phyloP scores from a whole-genome alignment of 257 asterid species.

The Capsicum pubescens region DNA sequence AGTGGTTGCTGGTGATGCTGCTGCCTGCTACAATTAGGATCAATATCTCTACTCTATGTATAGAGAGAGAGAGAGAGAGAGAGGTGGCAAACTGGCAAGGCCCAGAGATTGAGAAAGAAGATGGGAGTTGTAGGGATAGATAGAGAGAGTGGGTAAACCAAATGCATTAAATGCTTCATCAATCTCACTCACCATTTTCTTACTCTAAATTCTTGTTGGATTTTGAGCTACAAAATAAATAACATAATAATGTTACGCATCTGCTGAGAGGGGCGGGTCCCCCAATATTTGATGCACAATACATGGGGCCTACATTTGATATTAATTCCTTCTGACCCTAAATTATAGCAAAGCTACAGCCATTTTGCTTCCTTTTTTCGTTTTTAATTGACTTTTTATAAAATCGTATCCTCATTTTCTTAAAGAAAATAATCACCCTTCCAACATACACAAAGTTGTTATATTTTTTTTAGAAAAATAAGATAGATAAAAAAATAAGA shows the following conservation, averaged over 20 bases:
- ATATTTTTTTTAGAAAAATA: not conserved
- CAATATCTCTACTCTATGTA: not conserved
- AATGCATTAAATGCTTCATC: slow-evolving; percentile 20
- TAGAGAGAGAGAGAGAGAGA: not conserved
- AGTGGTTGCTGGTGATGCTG: too few relatives aligned
- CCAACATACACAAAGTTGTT: not conserved
- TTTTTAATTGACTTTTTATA: not conserved
- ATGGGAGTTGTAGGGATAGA: slow-evolving; percentile 20
- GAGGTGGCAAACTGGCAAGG: not conserved
- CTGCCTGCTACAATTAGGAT: not conserved
- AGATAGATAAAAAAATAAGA: not conserved
- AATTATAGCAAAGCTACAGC: not conserved
- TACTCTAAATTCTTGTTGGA: slow-evolving; percentile 11
- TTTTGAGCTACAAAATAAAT: not conserved
- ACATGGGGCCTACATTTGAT: too few relatives aligned
- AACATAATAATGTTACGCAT: not conserved
- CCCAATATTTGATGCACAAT: too few relatives aligned
- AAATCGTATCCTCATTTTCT: not conserved
- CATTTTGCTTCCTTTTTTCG: not conserved
- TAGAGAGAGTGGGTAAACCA: slow-evolving; percentile 20
- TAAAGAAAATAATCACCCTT: not conserved
- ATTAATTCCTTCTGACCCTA: not conserved
- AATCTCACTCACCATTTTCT: slow-evolving; percentile 14
- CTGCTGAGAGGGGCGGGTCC: not conserved
- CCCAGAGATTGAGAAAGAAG: not conserved